Percentiles rank a stretch among this genome's conserved stretches.
These are phyloP conservation scores for Kazachstania martiniae DNA, from an alignment of 805 yeast genomes.

Conservation along the genomic window DNA sequence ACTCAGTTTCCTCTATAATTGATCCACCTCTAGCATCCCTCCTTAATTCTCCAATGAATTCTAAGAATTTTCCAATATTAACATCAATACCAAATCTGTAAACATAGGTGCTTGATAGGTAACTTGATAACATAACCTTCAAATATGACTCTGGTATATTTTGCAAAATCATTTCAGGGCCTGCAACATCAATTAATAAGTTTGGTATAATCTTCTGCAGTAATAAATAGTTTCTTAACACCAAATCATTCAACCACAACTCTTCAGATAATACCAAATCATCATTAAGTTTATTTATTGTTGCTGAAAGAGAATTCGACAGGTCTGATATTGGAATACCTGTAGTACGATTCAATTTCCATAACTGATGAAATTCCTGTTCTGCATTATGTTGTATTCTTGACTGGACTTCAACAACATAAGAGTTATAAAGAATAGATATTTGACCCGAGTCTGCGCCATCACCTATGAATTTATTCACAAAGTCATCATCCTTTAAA, in stretches of 20 bases:
- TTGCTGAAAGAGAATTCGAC: conserved; percentile 73
- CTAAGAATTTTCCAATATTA: conserved; percentile 69
- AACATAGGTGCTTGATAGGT: conserved; percentile 74
- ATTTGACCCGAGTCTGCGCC: conserved; percentile 7
- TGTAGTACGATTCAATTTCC: conserved; percentile 61
- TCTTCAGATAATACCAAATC: conserved; percentile 73
- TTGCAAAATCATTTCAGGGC: conserved; percentile 53
- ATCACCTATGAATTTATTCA: conserved; percentile 51
- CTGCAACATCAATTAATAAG: conserved; percentile 51
- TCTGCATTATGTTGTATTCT: conserved; percentile 70
- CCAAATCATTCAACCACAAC: conserved; percentile 72
- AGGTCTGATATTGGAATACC: conserved; percentile 53
- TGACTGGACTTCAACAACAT: conserved; percentile 74
- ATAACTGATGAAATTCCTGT: conserved; percentile 75
- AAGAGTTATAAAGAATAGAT: conserved; percentile 53
- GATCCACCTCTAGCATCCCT: conserved; percentile 23
- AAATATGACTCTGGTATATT: conserved; percentile 84
- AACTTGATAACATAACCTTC: conserved; percentile 80
- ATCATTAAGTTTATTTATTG: conserved; percentile 78
- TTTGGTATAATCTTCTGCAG: conserved; percentile 70
- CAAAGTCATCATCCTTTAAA: conserved; percentile 75
- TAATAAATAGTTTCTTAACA: conserved; percentile 61
- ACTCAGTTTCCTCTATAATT: not conserved
- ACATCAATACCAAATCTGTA: conserved; percentile 68
- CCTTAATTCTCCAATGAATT: conserved; percentile 50